Evolutionary conservation across 768 basidiomycete genomes (phyloP).

Genomic region (Kwoniella newhampshirensis): DNA sequence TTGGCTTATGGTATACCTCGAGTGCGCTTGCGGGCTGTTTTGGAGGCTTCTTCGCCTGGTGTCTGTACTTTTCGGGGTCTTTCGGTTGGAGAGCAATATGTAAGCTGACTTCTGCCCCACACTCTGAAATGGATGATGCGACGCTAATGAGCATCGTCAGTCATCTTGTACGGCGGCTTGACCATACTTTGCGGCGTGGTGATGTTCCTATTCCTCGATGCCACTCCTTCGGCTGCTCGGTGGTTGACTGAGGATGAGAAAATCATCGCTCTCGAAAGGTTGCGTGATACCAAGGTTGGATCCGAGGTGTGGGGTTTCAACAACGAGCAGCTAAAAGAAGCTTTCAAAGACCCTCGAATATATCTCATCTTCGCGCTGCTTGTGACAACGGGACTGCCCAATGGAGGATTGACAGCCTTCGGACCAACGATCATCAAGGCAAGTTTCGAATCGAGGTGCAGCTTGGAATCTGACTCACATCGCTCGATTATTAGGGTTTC

Average conservation of each 20-base stretch:
- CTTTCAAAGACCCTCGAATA: constrained; percentile 15
- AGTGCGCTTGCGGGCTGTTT: too few species aligned
- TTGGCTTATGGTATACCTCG: too few species aligned
- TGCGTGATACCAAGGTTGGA: constrained; percentile 4
- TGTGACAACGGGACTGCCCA: constrained; percentile 22
- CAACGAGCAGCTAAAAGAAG: constrained; percentile 17
- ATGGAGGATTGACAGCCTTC: constrained; percentile 24
- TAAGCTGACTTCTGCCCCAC: constrained; percentile 8
- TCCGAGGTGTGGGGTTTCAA: constrained; percentile 29
- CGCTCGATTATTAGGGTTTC: too few species aligned
- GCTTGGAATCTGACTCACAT: too few species aligned
- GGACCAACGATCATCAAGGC: too few species aligned
- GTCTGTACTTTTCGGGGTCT: too few species aligned
- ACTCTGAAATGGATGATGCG: neutral
- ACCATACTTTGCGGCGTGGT: constrained; percentile 8
- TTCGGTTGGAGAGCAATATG: too few species aligned
- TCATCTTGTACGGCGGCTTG: constrained; percentile 10
- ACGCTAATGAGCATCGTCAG: too few species aligned
- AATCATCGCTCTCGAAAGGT: constrained; percentile 9
- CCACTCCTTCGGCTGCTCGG: constrained; percentile 1
- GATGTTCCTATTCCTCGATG: constrained; percentile 1
- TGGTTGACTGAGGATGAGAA: constrained; percentile 13
- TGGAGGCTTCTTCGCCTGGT: too few species aligned
- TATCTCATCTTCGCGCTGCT: constrained; percentile 26
- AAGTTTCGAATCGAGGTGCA: too few species aligned